Evolutionary conservation across 2,329 filamentous ascomycete species (phyloP), one percentile per base, ranked within the genome.

Genomic region (Claviceps africana): DNA sequence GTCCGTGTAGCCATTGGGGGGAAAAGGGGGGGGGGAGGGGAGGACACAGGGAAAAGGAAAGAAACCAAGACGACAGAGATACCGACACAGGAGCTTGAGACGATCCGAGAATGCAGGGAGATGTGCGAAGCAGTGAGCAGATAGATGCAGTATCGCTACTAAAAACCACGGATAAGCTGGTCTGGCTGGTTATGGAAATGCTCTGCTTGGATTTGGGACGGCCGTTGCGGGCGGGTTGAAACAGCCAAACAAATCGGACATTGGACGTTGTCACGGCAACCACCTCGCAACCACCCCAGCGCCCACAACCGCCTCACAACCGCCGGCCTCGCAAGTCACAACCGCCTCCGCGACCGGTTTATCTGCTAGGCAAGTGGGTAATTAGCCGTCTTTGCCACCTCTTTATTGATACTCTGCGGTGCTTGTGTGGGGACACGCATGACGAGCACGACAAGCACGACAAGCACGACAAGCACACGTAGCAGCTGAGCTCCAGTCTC

Each of bases 1-100:
- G 81, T 82, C 60, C 86, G 81, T 54, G 86, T 79, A 57, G 90
- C 81, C 86, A 91, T 82, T 55, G 33, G 21, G n/a, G 19, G 4
- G 42, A 25, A 19, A 43, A 21, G n/a, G n/a, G n/a, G n/a, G n/a
- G n/a, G n/a, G n/a, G n/a, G n/a, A n/a, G n/a, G n/a, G n/a, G n/a
- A n/a, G n/a, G n/a, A 25, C 25, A 5, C 25, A 3, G 25, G 25
- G 5, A 25, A 25, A 25, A 15, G n/a, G n/a, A 31, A 17, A 30
- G 43, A n/a, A 30, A 13, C 25, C 21, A 21, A 21, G 8, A 25
- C 39, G 17, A 37, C 21, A 22, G 30, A n/a, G 35, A 25, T 40
- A 22, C 17, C 5, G 25, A 52, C 19, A 8, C 25, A 11, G 15
- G 10, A 28, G 19, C 8, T 33, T n/a, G 22, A 39, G 45, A 43